A percentile compares a stretch with the other conserved stretches of the same genome.
Conservation (phyloP, 495 filamentous ascomycete species). For the Penicillium desertorum region DNA sequence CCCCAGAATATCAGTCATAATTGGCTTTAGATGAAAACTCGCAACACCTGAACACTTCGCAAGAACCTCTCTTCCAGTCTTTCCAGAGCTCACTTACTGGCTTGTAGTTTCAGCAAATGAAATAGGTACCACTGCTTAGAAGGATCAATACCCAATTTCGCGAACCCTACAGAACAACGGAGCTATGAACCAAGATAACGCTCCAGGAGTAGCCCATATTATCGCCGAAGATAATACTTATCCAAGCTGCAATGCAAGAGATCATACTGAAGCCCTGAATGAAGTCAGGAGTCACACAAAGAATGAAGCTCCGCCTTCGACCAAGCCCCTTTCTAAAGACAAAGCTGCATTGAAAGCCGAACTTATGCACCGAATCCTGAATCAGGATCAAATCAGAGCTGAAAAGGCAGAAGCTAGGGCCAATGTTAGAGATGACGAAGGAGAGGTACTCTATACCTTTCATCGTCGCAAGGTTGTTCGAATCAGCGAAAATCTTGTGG, state of each 20-base stretch:
- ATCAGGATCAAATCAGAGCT: not conserved
- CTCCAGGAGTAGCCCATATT: too few relatives aligned
- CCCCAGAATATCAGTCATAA: too few relatives aligned
- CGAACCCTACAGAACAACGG: too few relatives aligned
- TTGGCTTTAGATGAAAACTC: too few relatives aligned
- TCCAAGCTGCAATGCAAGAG: not conserved
- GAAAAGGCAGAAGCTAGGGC: not conserved
- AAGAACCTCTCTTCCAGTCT: too few relatives aligned
- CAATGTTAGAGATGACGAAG: slow-evolving; percentile 5
- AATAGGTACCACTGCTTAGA: too few relatives aligned
- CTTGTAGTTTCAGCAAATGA: too few relatives aligned
- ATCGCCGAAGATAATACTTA: too few relatives aligned
- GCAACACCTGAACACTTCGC: too few relatives aligned
- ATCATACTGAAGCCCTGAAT: not conserved
- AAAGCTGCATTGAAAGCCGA: not conserved
- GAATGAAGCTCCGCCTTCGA: not conserved
- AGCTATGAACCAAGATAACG: too few relatives aligned
- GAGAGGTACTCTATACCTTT: slow-evolving; percentile 3
- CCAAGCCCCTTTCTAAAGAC: not conserved
- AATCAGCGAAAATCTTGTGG: slow-evolving; percentile 11
- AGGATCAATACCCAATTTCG: too few relatives aligned
- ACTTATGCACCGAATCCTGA: not conserved
- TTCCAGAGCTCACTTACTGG: too few relatives aligned
- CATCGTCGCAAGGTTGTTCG: slow-evolving; percentile 11
- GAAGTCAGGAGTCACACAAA: not conserved